Evolutionary conservation across 441 rosid species (phyloP), one percentile per base, ranked within the genome.

Genomic region (Populus hybrid): DNA sequence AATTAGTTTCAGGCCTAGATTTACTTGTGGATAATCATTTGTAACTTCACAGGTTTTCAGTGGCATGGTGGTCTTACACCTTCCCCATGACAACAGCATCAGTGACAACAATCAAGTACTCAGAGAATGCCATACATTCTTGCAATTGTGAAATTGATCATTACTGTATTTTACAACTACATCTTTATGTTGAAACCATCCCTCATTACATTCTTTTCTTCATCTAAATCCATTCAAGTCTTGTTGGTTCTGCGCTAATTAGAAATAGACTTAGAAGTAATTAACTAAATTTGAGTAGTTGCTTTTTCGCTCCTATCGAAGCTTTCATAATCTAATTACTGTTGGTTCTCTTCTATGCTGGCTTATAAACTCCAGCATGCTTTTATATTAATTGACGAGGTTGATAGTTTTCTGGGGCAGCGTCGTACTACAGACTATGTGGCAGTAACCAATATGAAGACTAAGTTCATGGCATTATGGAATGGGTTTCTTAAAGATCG

Each of bases 391-490:
- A 90, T 95, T 14, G 99, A 95, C 67, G 98, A 94, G 88, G 97
- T 95, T 7, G 98, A 94, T 67, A 94, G 99, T 85, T 95, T 94
- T 84, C 80, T 95, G 88, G 97, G 98, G 40, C 97, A 95, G 90
- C 97, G 95, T 16, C 97, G 95, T 57, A 81, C 30, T 28, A 28
- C 99, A 23, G 97, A 96, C 74, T 94, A 95, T 96, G 86, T 90
- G 99, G 97, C 99, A 34, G 74, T 92, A 84, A 87, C 97, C 1
- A 95, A 93, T 75, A 95, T 93, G 98, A 95, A 93, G 88, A 93
- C 98, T 4, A 97, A 95, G 84, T 95, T 91, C 84, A 93, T 95
- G 98, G 99, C 99, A 70, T 87, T 93, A 82, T 95, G 97, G 99
- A 97, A 93, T 88, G 97, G 98, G 5, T 93, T 95, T 83, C 87